Conservation (phyloP, 225 moss, liverwort and hornwort genomes). For the Climacium dendroides region DNA sequence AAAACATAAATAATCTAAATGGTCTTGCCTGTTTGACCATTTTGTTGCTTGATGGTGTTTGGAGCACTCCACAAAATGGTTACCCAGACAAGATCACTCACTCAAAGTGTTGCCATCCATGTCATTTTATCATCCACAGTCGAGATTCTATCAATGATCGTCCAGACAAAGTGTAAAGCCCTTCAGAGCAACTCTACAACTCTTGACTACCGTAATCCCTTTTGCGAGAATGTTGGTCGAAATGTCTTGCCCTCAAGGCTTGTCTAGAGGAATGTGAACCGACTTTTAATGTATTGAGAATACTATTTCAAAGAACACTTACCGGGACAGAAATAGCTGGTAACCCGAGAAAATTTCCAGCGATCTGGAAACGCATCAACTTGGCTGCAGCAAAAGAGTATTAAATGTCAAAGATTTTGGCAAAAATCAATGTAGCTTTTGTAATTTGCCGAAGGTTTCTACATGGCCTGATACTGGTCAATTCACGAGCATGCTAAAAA, state of each 20-base stretch:
- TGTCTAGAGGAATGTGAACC: background rate
- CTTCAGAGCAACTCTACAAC: background rate
- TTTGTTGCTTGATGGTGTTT: background rate
- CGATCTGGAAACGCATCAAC: slow-evolving; percentile 85
- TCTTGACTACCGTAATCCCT: background rate
- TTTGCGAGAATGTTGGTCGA: background rate
- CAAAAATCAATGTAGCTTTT: background rate
- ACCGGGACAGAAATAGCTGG: slow-evolving; percentile 84
- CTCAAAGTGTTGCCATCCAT: background rate
- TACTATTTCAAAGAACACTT: background rate
- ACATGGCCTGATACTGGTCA: background rate
- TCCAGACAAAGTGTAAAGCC: background rate
- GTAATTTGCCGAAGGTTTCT: background rate
- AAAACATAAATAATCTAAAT: background rate
- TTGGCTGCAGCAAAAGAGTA: slow-evolving; percentile 46
- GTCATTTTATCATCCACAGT: background rate
- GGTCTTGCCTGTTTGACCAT: background rate
- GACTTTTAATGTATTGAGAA: background rate
- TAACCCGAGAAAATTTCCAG: slow-evolving; percentile 85
- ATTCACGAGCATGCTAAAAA: background rate
- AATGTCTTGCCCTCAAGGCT: background rate
- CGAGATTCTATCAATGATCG: background rate
- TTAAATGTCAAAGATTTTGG: background rate
- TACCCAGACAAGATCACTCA: background rate
- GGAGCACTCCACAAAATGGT: background rate